Conservation (phyloP, 371 early-diverging fungal genomes). For the Gilbertella persicaria region DNA sequence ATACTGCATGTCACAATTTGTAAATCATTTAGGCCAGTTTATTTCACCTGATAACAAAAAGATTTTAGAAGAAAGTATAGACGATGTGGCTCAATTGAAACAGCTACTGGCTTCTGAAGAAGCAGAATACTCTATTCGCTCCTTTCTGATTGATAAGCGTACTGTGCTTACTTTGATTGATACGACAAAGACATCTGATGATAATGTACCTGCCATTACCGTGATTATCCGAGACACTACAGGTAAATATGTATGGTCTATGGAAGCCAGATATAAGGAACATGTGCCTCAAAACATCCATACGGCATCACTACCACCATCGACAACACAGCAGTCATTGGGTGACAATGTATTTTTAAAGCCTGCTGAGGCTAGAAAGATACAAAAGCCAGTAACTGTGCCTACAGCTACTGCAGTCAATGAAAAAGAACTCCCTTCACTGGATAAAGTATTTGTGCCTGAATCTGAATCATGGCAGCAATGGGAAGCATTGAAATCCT, state of each 20-base stretch:
- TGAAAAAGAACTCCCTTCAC: conserved; percentile 40
- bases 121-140: conserved; percentile 45
- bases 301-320: not conserved
- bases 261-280: conserved; percentile 54
- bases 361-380: not conserved
- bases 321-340: conserved; percentile 6
- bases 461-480: conserved; percentile 37
- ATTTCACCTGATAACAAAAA: conserved; percentile 58
- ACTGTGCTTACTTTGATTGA: conserved; percentile 61
- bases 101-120: conserved; percentile 2
- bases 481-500: conserved; percentile 29
- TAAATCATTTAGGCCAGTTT: conserved; percentile 72
- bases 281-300: conserved; percentile 1
- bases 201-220: conserved; percentile 44
- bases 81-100: conserved; percentile 47
- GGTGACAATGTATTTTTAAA: not conserved
- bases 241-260: conserved; percentile 74
- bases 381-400: conserved; percentile 5
- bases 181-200: conserved; percentile 8
- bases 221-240: conserved; percentile 68
- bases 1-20: conserved; percentile 68
- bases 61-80: conserved; percentile 59
- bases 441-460: conserved; percentile 39
- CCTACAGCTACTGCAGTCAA: conserved; percentile 24
- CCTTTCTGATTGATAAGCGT: conserved; percentile 67